Evolutionary conservation across 164 flowering plant genomes (phyloP), one percentile per base, ranked within the genome.

Genomic region (Liquidambar formosana): DNA sequence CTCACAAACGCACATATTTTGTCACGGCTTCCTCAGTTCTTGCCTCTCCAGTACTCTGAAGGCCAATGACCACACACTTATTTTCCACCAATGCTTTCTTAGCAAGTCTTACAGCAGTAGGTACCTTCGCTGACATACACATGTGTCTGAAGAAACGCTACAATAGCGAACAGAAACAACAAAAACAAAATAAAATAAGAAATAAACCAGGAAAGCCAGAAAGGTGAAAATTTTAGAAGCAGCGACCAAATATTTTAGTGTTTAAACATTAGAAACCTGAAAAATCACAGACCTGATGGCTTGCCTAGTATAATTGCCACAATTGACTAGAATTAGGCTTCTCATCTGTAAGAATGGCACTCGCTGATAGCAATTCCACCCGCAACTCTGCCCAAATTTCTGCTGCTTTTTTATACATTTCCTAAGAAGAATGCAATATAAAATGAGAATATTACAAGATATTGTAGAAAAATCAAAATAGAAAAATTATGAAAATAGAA

Each of bases 81-180:
- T 82, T 71, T 27, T 89, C 90, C 57, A 45, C 3, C 56, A 95
- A 72, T 59, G 99, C 99, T 80, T 88, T 85, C 75, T 90, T 86
- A 58, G 97, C 80, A 65, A 95, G 83, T 74, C 83, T 83, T 64
- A 95, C 96, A 71, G 91, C 82, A 66, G 87, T 88, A 81, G 98
- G 96, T 64, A 95, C 98, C 85, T 95, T 95, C 27, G 99, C 97
- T 67, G 99, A 91, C 97, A 95, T 93, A 76, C 99, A 95, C 84
- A 95, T 78, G 82, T 95, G 96, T 65, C 98, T 90, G 77, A 93
- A 95, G 88, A 95, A 95, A 68, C 99, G 96, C 99, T 95, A 73
- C 75, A 80, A 75, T 11, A 70, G 49, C 67, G 76, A 46, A 61
- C 15, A 58, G 52, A 59, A 45, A 21, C 33, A 61, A 26, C 16